phyloP scores from a whole-genome alignment of 1,139 yeast species.

The Schizosaccharomyces versatilis region DNA sequence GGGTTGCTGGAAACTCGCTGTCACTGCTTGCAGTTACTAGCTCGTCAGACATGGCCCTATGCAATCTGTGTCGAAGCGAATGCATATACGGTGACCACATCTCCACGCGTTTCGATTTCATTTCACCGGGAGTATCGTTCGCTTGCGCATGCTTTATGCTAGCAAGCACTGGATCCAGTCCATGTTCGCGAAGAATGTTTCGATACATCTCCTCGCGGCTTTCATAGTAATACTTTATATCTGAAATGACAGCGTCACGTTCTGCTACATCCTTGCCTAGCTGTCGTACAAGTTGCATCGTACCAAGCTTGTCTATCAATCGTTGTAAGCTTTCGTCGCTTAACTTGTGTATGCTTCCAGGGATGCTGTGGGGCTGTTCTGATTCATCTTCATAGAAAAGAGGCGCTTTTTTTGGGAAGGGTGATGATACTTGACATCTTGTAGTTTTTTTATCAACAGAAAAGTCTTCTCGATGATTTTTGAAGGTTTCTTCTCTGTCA shows the following conservation, averaged over 20 bases:
- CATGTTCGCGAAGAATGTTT: constrained; percentile 25
- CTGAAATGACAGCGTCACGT: constrained; percentile 28
- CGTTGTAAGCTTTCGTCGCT: constrained; percentile 20
- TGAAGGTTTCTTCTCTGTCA: no score
- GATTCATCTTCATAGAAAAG: not conserved
- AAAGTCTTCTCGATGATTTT: no score
- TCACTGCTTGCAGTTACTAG: no score
- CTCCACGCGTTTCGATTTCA: no score
- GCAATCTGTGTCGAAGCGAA: no score
- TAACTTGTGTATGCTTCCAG: constrained; percentile 22
- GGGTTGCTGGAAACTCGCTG: no score
- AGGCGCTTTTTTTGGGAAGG: not conserved
- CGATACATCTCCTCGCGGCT: constrained; percentile 26
- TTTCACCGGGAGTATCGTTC: no score
- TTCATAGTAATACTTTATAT: constrained; percentile 24
- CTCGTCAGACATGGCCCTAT: no score
- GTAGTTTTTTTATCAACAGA: no score
- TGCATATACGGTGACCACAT: no score
- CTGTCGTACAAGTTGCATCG: constrained; percentile 26
- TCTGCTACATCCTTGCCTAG: constrained; percentile 29
- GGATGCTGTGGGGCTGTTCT: constrained; percentile 11
- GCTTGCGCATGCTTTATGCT: not conserved
- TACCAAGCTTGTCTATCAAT: constrained; percentile 25
- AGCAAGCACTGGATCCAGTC: constrained; percentile 16
- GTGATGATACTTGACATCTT: no score